These are phyloP conservation scores for Abelmoschus esculentus DNA, from an alignment of 345 rosid genomes.

Conservation along the genomic window DNA sequence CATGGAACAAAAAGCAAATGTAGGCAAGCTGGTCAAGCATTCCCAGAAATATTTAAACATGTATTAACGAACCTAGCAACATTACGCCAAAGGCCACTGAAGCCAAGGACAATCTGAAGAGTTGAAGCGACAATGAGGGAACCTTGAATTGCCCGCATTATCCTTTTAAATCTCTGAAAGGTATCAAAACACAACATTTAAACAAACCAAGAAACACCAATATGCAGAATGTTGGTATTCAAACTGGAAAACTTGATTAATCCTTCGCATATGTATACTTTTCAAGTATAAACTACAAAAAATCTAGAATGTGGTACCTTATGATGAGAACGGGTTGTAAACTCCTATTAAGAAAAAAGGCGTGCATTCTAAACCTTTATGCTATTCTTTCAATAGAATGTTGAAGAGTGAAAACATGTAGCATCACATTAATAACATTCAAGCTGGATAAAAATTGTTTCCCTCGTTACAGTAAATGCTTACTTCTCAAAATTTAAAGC, in stretches of 20 bases:
- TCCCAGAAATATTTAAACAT: neutral
- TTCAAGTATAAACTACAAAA: neutral
- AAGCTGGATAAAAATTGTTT: neutral
- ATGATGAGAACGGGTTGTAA: neutral
- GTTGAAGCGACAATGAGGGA: conserved; percentile 87
- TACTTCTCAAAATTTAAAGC: neutral
- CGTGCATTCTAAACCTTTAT: neutral
- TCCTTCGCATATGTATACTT: neutral
- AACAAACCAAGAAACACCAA: neutral
- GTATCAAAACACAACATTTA: conserved; percentile 14
- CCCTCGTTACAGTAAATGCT: neutral
- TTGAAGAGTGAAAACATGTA: neutral
- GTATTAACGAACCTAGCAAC: conserved; percentile 59
- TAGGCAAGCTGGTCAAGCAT: neutral
- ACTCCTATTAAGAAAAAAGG: neutral
- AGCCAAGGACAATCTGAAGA: conserved; percentile 94
- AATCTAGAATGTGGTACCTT: neutral
- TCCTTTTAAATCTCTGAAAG: conserved; percentile 66
- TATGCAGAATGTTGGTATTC: neutral
- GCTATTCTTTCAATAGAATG: neutral
- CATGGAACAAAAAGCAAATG: neutral
- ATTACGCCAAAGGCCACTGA: conserved; percentile 98
- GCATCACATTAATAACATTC: neutral
- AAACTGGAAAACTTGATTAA: neutral
- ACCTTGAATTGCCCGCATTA: conserved; percentile 93